phyloP scores from a whole-genome alignment of 768 basidiomycete genomes.

The Termitomyces sp. region DNA sequence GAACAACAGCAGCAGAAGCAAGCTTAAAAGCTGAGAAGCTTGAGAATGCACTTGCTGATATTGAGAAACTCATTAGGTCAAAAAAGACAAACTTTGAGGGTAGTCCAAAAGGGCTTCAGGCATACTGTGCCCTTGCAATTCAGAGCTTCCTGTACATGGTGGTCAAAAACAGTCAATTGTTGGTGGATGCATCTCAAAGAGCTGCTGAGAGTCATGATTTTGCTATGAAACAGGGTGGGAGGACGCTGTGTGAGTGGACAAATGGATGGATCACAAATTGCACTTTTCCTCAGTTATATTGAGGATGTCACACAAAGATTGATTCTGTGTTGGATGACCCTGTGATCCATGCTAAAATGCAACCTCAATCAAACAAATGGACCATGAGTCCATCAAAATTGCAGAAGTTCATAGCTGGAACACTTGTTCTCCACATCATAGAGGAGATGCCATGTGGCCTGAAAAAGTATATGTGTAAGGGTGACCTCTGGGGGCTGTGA shows the following conservation, averaged over 20 bases:
- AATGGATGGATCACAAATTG: constrained; percentile 19
- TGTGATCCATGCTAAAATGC: constrained; percentile 22
- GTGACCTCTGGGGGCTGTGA: no score
- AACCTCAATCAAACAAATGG: constrained; percentile 31
- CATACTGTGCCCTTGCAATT: background rate
- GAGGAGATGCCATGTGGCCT: constrained; percentile 31
- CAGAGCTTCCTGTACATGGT: background rate
- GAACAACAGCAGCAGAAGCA: background rate
- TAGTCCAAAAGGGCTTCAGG: background rate
- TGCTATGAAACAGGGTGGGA: background rate
- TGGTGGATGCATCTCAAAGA: background rate
- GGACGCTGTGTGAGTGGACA: background rate
- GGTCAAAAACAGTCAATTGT: background rate
- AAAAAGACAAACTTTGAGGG: background rate
- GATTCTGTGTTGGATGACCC: constrained; percentile 26
- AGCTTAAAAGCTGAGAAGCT: background rate
- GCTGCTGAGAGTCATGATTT: background rate
- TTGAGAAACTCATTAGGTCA: background rate
- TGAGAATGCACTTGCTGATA: background rate
- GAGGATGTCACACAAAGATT: constrained; percentile 23
- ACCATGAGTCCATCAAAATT: constrained; percentile 29
- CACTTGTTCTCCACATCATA: no score
- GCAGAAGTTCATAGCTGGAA: constrained; percentile 21
- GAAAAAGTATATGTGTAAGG: no score
- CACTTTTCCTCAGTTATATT: constrained; percentile 19